A percentile compares a stretch with the other conserved stretches of the same genome.
Conservation (phyloP, 2,329 filamentous ascomycete genomes). For the Lasiodiplodia sp. region DNA sequence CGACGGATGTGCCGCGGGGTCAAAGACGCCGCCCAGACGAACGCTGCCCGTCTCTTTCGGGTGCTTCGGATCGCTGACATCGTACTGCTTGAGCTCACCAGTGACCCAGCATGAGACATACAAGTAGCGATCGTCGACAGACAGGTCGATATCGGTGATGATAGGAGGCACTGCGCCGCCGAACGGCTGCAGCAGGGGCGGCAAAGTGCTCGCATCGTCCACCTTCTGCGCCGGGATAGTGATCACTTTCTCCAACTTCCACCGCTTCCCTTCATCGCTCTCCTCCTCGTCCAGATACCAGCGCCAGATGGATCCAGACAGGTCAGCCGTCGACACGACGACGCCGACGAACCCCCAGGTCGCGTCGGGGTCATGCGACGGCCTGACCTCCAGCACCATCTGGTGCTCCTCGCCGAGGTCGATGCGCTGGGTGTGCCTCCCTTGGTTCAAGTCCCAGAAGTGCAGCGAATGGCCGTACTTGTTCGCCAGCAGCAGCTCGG, state of each 20-base stretch:
- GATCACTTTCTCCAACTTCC: conserved; percentile 11
- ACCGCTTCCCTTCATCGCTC: not conserved
- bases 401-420: conserved; percentile 7
- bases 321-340: not conserved
- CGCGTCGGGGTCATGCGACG: conserved; percentile 1
- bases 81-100: conserved; percentile 10
- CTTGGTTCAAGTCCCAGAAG: not conserved
- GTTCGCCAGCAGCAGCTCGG: conserved; percentile 1
- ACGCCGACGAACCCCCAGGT: conserved; percentile 11
- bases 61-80: conserved; percentile 1
- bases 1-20: not conserved
- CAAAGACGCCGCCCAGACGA: conserved; percentile 1
- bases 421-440: not conserved
- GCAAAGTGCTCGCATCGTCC: not conserved
- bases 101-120: conserved; percentile 5
- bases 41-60: not conserved
- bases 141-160: conserved; percentile 7
- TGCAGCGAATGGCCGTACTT: conserved; percentile 5
- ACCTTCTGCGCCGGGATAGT: conserved; percentile 3
- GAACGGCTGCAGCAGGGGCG: conserved; percentile 8
- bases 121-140: not conserved
- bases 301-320: conserved; percentile 1
- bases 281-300: conserved; percentile 2
- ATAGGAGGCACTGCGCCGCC: conserved; percentile 6
- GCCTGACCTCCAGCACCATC: conserved; percentile 14